These are phyloP conservation scores for Russula brevipes DNA, from an alignment of 768 basidiomycete genomes.

Conservation along the genomic window DNA sequence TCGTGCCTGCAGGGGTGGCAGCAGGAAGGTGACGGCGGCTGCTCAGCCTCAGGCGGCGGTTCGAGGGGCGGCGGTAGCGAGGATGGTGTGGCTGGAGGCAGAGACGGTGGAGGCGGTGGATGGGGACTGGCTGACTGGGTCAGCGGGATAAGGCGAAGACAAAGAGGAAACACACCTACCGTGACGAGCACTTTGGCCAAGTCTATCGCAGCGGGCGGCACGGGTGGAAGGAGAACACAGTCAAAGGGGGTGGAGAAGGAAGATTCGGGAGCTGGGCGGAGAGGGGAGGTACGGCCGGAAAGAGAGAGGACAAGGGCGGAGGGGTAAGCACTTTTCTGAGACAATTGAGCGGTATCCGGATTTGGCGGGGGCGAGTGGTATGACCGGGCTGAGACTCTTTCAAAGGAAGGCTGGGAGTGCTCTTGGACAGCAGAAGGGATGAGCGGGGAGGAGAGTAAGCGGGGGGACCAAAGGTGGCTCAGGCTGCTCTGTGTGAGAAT, in stretches of 20 bases:
- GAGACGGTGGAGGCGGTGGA: too few species aligned
- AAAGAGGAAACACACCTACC: too few species aligned
- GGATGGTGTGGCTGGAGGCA: too few species aligned
- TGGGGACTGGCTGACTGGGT: too few species aligned
- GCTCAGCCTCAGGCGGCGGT: too few species aligned
- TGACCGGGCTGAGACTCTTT: conserved; percentile 32
- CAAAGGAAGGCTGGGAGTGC: conserved; percentile 22
- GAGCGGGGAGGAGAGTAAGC: conserved; percentile 29
- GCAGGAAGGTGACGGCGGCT: too few species aligned
- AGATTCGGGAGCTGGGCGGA: conserved; percentile 42
- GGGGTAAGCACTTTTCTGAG: conserved; percentile 29
- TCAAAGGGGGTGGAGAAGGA: conserved; percentile 57
- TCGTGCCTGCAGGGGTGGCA: too few species aligned
- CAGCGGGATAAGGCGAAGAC: too few species aligned
- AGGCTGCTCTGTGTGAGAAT: conserved; percentile 8
- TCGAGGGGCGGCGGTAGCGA: too few species aligned
- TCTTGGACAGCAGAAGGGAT: conserved; percentile 27
- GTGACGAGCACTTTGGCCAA: conserved; percentile 61
- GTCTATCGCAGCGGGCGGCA: conserved; percentile 45
- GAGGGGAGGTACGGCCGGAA: conserved; percentile 45
- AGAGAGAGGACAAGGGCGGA: conserved; percentile 34
- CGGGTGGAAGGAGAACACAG: conserved; percentile 57
- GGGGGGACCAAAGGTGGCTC: conserved; percentile 23
- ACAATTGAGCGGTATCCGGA: too few species aligned
- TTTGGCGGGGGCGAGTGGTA: conserved; percentile 32